Conservation (phyloP, 345 rosid genomes). For the Citrus mangshanensis region DNA sequence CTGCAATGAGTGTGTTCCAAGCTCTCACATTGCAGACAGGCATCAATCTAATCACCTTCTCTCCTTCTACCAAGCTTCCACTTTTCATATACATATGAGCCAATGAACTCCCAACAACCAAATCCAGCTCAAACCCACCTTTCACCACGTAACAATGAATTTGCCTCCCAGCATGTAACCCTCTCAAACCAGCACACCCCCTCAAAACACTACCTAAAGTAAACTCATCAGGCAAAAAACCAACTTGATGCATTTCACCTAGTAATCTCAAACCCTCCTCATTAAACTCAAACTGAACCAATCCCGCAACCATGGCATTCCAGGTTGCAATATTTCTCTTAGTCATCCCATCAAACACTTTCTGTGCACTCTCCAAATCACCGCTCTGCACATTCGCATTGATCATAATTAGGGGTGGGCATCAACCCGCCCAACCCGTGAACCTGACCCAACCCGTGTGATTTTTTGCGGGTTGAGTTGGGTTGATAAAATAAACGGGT, state of each 20-base stretch:
- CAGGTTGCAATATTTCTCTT: conserved; percentile 61
- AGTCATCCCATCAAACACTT: conserved; percentile 66
- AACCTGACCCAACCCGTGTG: too few relatives aligned
- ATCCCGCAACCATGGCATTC: conserved; percentile 65
- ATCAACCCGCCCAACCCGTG: too few relatives aligned
- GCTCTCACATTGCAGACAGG: conserved; percentile 48
- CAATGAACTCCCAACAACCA: conserved; percentile 58
- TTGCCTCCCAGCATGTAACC: conserved; percentile 45
- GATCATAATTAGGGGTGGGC: too few relatives aligned
- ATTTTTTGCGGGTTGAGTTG: too few relatives aligned
- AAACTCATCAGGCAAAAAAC: conserved; percentile 57
- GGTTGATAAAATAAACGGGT: too few relatives aligned
- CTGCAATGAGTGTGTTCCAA: conserved; percentile 71
- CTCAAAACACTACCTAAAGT: conserved; percentile 64
- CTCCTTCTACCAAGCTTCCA: conserved; percentile 59
- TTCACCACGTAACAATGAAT: conserved; percentile 50
- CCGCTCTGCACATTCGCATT: conserved; percentile 42
- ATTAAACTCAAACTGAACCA: conserved; percentile 49
- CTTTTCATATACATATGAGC: conserved; percentile 79
- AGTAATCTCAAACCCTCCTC: conserved; percentile 57
- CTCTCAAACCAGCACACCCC: conserved; percentile 59
- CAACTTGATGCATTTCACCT: conserved; percentile 44
- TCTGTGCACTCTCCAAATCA: conserved; percentile 45
- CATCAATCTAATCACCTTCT: conserved; percentile 49
- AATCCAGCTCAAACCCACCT: conserved; percentile 46